A percentile compares a stretch with the other conserved stretches of the same genome.
These are phyloP conservation scores for Mucor circinelloides DNA, from an alignment of 371 early-diverging fungal species.

Conservation along the genomic window DNA sequence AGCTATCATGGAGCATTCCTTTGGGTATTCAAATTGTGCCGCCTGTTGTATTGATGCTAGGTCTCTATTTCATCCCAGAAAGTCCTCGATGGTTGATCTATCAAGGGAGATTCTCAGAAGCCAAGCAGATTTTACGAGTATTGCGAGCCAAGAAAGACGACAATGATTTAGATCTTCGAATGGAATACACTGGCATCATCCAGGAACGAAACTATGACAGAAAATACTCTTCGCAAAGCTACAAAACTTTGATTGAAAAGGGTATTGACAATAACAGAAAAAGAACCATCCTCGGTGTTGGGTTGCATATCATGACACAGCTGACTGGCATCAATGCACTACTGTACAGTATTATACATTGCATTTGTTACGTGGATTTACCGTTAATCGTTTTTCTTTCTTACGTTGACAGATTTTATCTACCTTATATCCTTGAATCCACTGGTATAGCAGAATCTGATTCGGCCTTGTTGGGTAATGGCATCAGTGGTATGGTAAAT, in stretches of 20 bases:
- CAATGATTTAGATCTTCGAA: slow-evolving; percentile 24
- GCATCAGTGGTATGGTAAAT: slow-evolving; percentile 67
- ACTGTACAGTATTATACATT: slow-evolving; percentile 49
- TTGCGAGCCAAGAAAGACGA: slow-evolving; percentile 46
- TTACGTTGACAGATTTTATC: slow-evolving; percentile 49
- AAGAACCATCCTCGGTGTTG: slow-evolving; percentile 70
- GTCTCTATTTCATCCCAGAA: slow-evolving; percentile 74
- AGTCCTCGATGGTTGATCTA: slow-evolving; percentile 91
- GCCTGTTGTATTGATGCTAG: slow-evolving; percentile 61
- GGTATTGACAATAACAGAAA: slow-evolving; percentile 61
- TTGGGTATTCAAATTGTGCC: slow-evolving; percentile 80
- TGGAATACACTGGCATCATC: slow-evolving; percentile 73
- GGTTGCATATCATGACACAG: slow-evolving; percentile 75
- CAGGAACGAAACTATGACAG: slow-evolving; percentile 73
- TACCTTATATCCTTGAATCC: slow-evolving; percentile 66
- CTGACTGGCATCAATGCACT: slow-evolving; percentile 79
- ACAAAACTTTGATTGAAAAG: slow-evolving; percentile 35
- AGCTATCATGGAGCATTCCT: slow-evolving; percentile 65
- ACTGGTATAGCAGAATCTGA: slow-evolving; percentile 58
- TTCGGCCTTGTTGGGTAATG: slow-evolving; percentile 64
- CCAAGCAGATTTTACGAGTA: slow-evolving; percentile 64
- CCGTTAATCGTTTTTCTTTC: neutral
- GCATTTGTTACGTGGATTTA: neutral
- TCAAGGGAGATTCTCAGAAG: slow-evolving; percentile 67
- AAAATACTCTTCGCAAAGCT: slow-evolving; percentile 68